Conservation (phyloP, 1,284 basidiomycete species). For the Entoloma clypeatum region DNA sequence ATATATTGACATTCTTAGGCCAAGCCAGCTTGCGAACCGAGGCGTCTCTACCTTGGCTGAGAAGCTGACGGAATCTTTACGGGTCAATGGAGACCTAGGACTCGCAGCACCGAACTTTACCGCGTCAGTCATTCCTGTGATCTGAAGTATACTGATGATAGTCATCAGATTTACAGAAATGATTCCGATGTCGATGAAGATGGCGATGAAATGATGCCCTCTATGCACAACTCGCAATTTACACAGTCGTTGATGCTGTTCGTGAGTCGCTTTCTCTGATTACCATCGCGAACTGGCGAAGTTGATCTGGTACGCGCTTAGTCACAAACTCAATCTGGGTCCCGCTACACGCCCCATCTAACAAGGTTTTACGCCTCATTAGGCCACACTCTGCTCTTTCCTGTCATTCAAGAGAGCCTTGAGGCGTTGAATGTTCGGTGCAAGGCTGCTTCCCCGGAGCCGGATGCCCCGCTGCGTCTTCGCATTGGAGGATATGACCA, state of each 20-base stretch:
- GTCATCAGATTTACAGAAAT: not conserved
- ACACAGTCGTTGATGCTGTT: slow-evolving; percentile 40
- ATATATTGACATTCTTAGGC: slow-evolving; percentile 49
- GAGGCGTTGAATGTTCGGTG: slow-evolving; percentile 45
- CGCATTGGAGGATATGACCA: slow-evolving; percentile 63
- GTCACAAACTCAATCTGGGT: slow-evolving; percentile 74
- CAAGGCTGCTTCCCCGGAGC: slow-evolving; percentile 35
- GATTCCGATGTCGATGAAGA: slow-evolving; percentile 39
- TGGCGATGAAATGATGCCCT: slow-evolving; percentile 55
- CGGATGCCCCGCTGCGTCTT: slow-evolving; percentile 34
- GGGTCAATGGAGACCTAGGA: slow-evolving; percentile 64
- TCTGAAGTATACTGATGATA: not conserved
- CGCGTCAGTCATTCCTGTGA: slow-evolving; percentile 2
- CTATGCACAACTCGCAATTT: slow-evolving; percentile 34
- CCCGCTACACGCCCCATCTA: slow-evolving; percentile 64
- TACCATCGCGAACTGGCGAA: not conserved
- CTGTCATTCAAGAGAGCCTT: slow-evolving; percentile 50
- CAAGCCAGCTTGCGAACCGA: slow-evolving; percentile 64
- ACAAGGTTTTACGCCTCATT: slow-evolving; percentile 72
- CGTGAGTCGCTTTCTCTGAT: slow-evolving; percentile 21
- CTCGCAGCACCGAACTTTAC: slow-evolving; percentile 46
- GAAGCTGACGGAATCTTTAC: slow-evolving; percentile 64
- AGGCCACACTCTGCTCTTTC: slow-evolving; percentile 47
- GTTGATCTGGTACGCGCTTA: slow-evolving; percentile 23
- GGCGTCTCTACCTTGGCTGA: slow-evolving; percentile 56